Conservation (phyloP, 2,329 filamentous ascomycete genomes). For the Pochonia chlamydosporia region DNA sequence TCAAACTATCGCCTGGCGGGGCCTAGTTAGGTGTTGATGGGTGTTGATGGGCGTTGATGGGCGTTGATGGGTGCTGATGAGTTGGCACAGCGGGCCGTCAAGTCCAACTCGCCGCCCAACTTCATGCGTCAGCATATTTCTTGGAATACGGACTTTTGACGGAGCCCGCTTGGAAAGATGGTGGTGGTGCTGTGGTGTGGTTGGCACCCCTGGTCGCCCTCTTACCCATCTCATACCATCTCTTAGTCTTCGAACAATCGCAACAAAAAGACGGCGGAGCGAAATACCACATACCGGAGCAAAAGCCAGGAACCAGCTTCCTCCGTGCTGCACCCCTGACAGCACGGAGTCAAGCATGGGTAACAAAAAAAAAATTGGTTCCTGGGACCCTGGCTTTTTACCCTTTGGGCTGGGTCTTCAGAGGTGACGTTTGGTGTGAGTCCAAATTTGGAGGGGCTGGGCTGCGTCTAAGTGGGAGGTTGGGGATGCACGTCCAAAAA, state of each 20-base stretch:
- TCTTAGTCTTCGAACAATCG: no score
- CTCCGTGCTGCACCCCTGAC: no score
- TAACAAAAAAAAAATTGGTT: neutral
- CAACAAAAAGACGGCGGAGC: no score
- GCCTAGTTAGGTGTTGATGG: neutral
- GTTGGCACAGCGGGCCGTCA: slow-evolving; percentile 2
- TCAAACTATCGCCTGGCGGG: no score
- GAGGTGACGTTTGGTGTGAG: slow-evolving; percentile 4
- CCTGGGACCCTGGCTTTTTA: neutral
- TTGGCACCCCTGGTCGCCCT: no score
- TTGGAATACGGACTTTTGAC: no score
- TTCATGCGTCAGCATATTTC: neutral
- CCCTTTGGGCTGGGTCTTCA: neutral
- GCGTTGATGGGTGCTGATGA: slow-evolving; percentile 1
- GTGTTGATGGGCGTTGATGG: no score
- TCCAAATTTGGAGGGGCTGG: slow-evolving; percentile 22
- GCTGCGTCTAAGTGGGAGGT: slow-evolving; percentile 27
- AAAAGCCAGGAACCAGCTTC: no score
- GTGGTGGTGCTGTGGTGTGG: neutral
- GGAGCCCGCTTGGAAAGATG: no score
- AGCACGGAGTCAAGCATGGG: neutral
- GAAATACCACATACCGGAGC: no score
- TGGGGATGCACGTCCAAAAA: slow-evolving; percentile 16
- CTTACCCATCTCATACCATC: no score
- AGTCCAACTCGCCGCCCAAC: neutral